Evolutionary conservation across 352 stramenopile genomes (phyloP).

Genomic region (Phytopythium aichiense): DNA sequence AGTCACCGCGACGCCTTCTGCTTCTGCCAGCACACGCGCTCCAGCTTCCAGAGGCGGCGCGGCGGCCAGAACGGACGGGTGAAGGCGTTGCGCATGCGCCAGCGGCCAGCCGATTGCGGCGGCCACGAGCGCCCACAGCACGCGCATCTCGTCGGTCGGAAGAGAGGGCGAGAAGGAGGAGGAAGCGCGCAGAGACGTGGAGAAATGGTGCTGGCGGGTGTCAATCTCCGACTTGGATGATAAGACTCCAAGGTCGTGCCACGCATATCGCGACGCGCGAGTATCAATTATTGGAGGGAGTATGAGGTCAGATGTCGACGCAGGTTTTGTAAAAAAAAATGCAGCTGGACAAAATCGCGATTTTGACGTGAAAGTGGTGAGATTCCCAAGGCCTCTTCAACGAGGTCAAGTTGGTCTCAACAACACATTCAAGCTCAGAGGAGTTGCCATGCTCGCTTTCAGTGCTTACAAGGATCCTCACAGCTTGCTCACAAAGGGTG

Average conservation of each 20-base stretch:
- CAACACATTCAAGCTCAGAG: too few relatives aligned
- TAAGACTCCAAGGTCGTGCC: slow-evolving; percentile 1
- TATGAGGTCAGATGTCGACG: not conserved
- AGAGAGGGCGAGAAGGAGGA: not conserved
- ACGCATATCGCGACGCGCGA: not conserved
- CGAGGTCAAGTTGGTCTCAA: not conserved
- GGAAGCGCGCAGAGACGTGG: not conserved
- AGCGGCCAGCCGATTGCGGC: not conserved
- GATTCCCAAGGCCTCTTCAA: not conserved
- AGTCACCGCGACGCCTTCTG: not conserved
- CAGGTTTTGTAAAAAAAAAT: not conserved
- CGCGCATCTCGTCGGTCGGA: not conserved
- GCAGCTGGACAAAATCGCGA: not conserved
- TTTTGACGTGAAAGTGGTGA: not conserved
- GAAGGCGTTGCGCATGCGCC: slow-evolving; percentile 16
- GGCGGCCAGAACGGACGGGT: slow-evolving; percentile 10
- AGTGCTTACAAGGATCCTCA: too few relatives aligned
- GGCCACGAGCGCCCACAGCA: not conserved
- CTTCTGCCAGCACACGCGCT: slow-evolving; percentile 4
- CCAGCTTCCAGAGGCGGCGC: not conserved
- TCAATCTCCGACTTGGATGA: not conserved
- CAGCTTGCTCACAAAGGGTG: too few relatives aligned
- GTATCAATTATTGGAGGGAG: not conserved
- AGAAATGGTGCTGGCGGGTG: not conserved
- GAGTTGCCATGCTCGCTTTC: too few relatives aligned